Evolutionary conservation across 2,329 filamentous ascomycete species (phyloP).

Genomic region (Arthroderma sp.): DNA sequence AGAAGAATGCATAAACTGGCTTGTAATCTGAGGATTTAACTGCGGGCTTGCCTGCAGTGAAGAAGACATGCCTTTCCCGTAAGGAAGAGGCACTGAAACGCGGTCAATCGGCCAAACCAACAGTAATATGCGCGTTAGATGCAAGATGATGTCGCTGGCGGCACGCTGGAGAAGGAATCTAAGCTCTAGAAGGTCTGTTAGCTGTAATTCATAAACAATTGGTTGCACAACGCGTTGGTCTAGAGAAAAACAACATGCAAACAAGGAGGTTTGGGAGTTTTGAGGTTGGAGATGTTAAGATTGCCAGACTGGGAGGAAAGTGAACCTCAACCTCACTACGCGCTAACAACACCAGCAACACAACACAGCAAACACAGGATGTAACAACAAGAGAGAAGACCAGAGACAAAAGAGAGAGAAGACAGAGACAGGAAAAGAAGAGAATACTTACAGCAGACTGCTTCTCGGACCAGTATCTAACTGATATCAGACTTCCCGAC

Average conservation of each 20-base stretch:
- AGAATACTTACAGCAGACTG: neutral
- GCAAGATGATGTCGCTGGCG: slow-evolving; percentile 6
- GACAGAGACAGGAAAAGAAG: neutral
- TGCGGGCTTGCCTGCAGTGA: slow-evolving; percentile 51
- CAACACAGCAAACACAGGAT: neutral
- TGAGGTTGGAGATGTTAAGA: neutral
- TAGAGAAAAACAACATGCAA: slow-evolving; percentile 15
- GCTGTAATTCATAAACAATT: slow-evolving; percentile 1
- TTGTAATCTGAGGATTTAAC: slow-evolving; percentile 40
- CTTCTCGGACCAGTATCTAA: neutral
- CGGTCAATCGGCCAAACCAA: no score
- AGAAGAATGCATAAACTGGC: slow-evolving; percentile 25
- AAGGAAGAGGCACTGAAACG: slow-evolving; percentile 10
- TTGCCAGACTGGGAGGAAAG: neutral
- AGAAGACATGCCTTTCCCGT: slow-evolving; percentile 46
- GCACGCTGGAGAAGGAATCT: neutral
- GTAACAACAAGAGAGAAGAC: no score
- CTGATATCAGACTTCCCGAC: neutral
- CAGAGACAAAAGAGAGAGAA: no score
- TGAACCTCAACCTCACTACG: neutral
- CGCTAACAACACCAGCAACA: neutral
- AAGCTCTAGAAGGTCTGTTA: neutral
- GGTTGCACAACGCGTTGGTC: neutral
- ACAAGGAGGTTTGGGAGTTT: neutral
- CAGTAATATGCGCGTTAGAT: neutral